Base-by-base conservation (phyloP, 2,329 filamentous ascomycete genomes). In the Phyllosticta capitalensis region DNA sequence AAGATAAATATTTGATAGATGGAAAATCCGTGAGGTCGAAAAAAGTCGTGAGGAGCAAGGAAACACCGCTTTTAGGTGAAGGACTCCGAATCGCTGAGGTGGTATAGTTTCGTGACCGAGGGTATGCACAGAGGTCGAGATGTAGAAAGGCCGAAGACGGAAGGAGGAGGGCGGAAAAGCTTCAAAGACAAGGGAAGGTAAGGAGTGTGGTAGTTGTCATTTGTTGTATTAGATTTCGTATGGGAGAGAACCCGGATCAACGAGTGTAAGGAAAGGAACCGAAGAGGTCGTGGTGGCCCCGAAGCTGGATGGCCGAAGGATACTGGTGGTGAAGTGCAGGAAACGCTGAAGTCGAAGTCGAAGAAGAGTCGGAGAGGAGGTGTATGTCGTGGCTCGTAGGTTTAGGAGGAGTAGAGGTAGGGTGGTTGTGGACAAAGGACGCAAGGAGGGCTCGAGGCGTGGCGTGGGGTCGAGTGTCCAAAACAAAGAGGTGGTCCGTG, bases 151-250 rank as follows among this genome's bases (percentile, higher is more conserved):
- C 51, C 54, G 59, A 54, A 38, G 22, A 19, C 54, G 59, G 50
- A 55, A 38, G 59, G 54, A 49, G 28, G 54, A 57, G 56, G 45
- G 49, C 33, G 54, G 48, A 22, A 38, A 49, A 52, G 62, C 60
- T 65, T 65, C 72, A 71, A 63, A 70, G 67, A 66, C 67, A 75
- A 75, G 67, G 69, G 74, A 75, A 75, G 61, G 66, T 71, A 75
- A 71, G 71, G 73, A 75, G 68, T 73, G 74, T 75, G 65, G 66
- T 72, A 69, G 69, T 68, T 63, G 61, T 74, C 74, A 76, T 74
- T 72, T 69, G 71, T 64, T 64, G 67, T 69, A 74, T 73, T 73
- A 73, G 57, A 69, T 68, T 69, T 38, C 26, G 64, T 66, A 64
- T 71, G 69, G 66, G 66, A 68, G 71, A 68, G 38, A 67, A 68